Evolutionary conservation across 805 yeast species (phyloP).

Genomic region (Candida jianshihensis): DNA sequence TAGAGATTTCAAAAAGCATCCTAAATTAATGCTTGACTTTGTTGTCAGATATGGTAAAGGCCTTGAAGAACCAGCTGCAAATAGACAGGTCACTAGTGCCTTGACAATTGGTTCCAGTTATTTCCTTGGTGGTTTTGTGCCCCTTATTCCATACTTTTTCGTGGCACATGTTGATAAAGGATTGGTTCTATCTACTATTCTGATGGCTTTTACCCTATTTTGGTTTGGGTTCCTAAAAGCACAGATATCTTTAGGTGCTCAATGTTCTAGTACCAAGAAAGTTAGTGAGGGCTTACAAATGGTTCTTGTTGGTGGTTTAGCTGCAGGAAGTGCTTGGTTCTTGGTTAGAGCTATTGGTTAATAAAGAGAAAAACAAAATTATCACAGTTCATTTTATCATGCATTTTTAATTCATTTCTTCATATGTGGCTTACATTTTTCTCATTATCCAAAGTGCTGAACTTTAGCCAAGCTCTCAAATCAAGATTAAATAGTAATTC

Average conservation of each 20-base stretch:
- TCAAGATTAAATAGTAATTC: too few relatives aligned
- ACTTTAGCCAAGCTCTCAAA: too few relatives aligned
- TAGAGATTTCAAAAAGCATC: constrained; percentile 70
- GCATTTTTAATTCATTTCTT: too few relatives aligned
- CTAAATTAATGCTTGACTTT: constrained; percentile 76
- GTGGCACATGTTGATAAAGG: constrained; percentile 70
- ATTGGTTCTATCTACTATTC: constrained; percentile 60
- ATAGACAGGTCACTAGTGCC: constrained; percentile 83
- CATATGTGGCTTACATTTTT: too few relatives aligned
- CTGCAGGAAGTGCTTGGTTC: constrained; percentile 96
- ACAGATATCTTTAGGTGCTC: constrained; percentile 74
- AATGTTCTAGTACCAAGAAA: constrained; percentile 52
- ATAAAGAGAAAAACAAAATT: neutral
- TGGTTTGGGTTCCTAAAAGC: constrained; percentile 85
- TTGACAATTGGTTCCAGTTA: constrained; percentile 84
- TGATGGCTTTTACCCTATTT: constrained; percentile 82
- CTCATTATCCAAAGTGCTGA: too few relatives aligned
- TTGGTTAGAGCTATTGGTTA: constrained; percentile 72
- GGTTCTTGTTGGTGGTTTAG: constrained; percentile 93
- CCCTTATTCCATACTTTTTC: constrained; percentile 87
- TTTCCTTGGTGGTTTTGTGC: constrained; percentile 88
- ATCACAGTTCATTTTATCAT: neutral
- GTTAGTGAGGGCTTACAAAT: constrained; percentile 80
- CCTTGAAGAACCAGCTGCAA: constrained; percentile 92
- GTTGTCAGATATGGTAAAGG: constrained; percentile 85